A percentile compares a stretch with the other conserved stretches of the same genome.
phyloP scores from a whole-genome alignment of 2,329 filamentous ascomycete species.

The Paracorniculantispora psalliotae region DNA sequence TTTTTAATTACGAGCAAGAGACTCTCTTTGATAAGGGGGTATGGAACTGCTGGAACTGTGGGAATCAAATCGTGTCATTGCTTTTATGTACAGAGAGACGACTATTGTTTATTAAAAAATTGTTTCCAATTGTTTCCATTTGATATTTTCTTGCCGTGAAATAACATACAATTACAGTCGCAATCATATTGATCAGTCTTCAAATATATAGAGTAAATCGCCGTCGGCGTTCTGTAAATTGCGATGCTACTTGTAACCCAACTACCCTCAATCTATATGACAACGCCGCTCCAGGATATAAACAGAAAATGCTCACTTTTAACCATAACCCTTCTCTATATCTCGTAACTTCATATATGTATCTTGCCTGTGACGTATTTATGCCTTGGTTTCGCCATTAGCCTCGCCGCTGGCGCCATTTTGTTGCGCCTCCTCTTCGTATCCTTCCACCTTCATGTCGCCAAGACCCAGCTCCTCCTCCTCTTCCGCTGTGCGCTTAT shows the following conservation, averaged over 20 bases:
- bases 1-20: too few species aligned
- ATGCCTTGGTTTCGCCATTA: not conserved
- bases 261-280: not conserved
- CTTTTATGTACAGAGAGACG: too few species aligned
- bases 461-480: conserved; percentile 86
- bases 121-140: too few species aligned
- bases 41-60: too few species aligned
- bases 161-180: too few species aligned
- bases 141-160: too few species aligned
- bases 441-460: conserved; percentile 91
- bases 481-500: conserved; percentile 83
- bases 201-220: not conserved
- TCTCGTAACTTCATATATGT: conserved; percentile 1
- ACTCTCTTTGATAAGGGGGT: too few species aligned
- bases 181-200: not conserved
- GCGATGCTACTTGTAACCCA: not conserved
- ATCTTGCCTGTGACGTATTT: not conserved
- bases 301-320: conserved; percentile 3
- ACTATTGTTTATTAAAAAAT: too few species aligned
- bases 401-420: not conserved
- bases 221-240: not conserved
- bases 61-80: too few species aligned
- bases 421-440: conserved; percentile 45
- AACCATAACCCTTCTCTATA: not conserved
- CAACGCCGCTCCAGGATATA: not conserved